Base-by-base conservation (phyloP, 495 filamentous ascomycete genomes). In the Thermochaetoides thermophila region DNA sequence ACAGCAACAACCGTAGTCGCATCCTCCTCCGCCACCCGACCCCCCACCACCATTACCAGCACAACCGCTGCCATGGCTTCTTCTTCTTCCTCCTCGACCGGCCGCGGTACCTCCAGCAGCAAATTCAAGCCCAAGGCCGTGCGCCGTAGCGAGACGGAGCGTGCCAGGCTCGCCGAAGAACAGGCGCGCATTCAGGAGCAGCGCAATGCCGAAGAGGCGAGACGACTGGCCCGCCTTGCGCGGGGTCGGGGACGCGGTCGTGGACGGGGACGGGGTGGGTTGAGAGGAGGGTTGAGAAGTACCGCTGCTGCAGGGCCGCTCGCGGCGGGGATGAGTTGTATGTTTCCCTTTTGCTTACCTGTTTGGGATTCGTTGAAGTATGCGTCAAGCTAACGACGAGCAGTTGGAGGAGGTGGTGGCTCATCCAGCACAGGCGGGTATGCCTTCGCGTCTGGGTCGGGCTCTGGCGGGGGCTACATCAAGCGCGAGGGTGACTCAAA, bases 121-220 rank as follows among this genome's bases (percentile, higher is more conserved):
- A 56, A 50, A 14, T 60, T 63, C 38, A 59, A 50, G 28, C 62
- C 62, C 1, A 66, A 61, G 36, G 58, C 45, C 3, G 40, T 64
- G 9, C 49, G 62, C 5, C 43, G 60, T 31, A 57, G 53, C 35
- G 53, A 59, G 15, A 44, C 51, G 3, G 62, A 66, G 34, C 46
- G 62, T n/a, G 41, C 41, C n/a, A 50, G 42, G 26, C 35, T 62
- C 5, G 58, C 59, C 32, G 52, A 56, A 15, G 57, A 61, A 20
- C 44, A 56, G 21, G 27, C 23, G 4, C 44, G 33, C 20, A 44
- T 57, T 27, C 48, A 54, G 28, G 49, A 55, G 19, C 35, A 44
- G 13, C 46, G 50, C 22, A 52, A 46, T 14, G 52, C 50, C 10
- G 55, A 58, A 13, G 52, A 55, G 21, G 48, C 43, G 1, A 45